Evolutionary conservation across 805 yeast genomes (phyloP).

Genomic region (Martiniozyma abietophila): DNA sequence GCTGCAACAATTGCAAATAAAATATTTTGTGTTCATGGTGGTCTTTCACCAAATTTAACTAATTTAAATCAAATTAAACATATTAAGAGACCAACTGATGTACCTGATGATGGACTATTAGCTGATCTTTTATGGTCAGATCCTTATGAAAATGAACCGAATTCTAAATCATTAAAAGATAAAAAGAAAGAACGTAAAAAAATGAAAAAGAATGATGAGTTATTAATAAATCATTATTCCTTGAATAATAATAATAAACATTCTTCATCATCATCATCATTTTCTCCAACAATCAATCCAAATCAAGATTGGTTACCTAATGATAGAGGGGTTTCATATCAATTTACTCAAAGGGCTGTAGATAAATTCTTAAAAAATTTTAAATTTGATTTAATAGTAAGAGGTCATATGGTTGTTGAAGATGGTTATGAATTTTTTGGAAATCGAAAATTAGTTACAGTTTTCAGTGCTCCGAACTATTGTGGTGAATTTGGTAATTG

Average conservation of each 20-base stretch:
- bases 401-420: constrained; percentile 88
- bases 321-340: constrained; percentile 76
- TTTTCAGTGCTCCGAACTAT: constrained; percentile 77
- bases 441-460: constrained; percentile 64
- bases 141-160: constrained; percentile 40
- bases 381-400: constrained; percentile 65
- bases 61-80: constrained; percentile 59
- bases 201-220: too few species aligned
- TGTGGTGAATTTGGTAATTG: constrained; percentile 75
- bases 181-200: too few species aligned
- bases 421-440: constrained; percentile 82
- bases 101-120: constrained; percentile 69
- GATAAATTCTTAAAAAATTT: constrained; percentile 56
- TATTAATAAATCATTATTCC: too few species aligned
- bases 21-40: constrained; percentile 58
- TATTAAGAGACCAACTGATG: constrained; percentile 73
- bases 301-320: constrained; percentile 61
- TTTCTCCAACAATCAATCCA: constrained; percentile 2
- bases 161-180: constrained; percentile 1
- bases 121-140: constrained; percentile 81
- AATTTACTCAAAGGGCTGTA: constrained; percentile 68
- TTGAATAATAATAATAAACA: background rate
- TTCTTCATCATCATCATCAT: background rate
- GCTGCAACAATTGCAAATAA: constrained; percentile 55
- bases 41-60: constrained; percentile 62